Base-by-base conservation (phyloP, 257 asterid genomes). In the Pogostemon cablin region DNA sequence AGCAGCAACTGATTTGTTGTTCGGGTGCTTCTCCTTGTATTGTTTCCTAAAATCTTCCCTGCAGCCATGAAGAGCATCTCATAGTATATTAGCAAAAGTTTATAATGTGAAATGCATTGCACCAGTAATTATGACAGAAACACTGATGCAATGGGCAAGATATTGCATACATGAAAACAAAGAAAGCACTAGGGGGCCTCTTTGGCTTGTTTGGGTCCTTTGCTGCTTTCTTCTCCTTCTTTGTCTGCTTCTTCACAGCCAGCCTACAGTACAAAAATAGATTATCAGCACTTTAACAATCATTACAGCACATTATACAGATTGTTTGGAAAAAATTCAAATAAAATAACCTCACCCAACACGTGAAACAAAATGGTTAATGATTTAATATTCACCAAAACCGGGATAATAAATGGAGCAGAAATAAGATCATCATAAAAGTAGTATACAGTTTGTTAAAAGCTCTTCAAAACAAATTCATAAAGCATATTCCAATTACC, bases 171-270 rank as follows among this genome's bases (percentile, higher is more conserved):
- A 90, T 90, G 80, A 90, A 90, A 66, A 90, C 92, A 39, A 90
- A 86, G 84, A 90, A 90, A 73, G 95, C 89, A 72, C 95, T 90
- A 3, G 96, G 81, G 56, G 96, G 86, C 84, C 90, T 87, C 84
- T 89, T 89, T 8, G 96, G 96, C 80, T 87, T 89, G 85, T 87
- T 87, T 0, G 96, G 92, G 71, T 89, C 96, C 86, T 89, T 87
- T 0, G 84, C 90, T 9, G 83, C 83, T 49, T 84, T 72, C 76
- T 60, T 82, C 67, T 76, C 87, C 73, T 81, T 85, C 78, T 81
- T 76, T 7, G 86, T 67, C 78, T 67, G 65, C 74, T 79, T 87
- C 81, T 76, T 87, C 80, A 81, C 92, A 68, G 75, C 86, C 81
- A 89, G 88, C 86, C 95, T 89, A 52, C 4, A 25, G 32, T 38